These are phyloP conservation scores for Annona squamosa DNA, from an alignment of 164 flowering plant species.

Conservation along the genomic window DNA sequence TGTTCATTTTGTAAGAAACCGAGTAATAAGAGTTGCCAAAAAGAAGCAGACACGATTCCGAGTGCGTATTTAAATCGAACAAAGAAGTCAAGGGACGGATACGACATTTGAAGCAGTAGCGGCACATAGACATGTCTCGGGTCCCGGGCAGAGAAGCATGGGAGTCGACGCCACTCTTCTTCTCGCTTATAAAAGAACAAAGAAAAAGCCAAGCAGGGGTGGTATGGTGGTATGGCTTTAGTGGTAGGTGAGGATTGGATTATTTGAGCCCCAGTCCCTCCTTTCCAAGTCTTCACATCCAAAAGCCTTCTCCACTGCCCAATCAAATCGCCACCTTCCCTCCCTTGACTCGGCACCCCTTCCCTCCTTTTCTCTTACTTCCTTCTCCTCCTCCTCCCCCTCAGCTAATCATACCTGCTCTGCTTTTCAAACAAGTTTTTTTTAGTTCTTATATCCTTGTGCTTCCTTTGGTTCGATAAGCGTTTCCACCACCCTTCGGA, in stretches of 20 bases:
- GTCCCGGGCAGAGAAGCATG: neutral
- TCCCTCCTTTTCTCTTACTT: too few species aligned
- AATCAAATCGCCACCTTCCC: neutral
- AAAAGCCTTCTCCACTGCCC: neutral
- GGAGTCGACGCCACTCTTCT: neutral
- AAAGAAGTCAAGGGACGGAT: slow-evolving; percentile 1
- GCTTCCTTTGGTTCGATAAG: neutral
- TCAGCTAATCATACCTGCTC: too few species aligned
- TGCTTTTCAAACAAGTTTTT: too few species aligned
- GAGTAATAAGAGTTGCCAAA: neutral
- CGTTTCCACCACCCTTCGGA: neutral
- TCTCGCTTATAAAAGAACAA: neutral
- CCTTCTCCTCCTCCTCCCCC: too few species aligned
- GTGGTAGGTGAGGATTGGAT: neutral
- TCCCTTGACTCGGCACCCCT: neutral
- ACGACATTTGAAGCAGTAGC: neutral
- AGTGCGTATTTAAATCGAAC: neutral
- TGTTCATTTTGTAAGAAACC: neutral
- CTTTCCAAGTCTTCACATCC: neutral
- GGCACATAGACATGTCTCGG: neutral
- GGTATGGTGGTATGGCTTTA: too few species aligned
- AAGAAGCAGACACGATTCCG: neutral
- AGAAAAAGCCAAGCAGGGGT: neutral
- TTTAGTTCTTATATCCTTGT: neutral
- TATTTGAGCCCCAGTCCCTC: neutral